Evolutionary conservation across 257 asterid genomes (phyloP).

Genomic region (Solanum ahanhuiri): DNA sequence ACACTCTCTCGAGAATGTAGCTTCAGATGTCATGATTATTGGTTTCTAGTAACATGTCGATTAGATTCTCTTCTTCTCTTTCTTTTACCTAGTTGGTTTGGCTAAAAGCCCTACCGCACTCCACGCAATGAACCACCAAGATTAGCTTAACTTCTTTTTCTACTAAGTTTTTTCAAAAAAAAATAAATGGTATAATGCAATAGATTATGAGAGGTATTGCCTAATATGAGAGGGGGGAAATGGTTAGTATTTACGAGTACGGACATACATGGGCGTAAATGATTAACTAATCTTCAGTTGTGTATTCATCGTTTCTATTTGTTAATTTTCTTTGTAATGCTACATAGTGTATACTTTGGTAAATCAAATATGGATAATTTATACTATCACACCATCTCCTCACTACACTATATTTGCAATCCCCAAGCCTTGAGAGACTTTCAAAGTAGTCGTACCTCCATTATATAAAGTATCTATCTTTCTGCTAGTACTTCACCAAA

Average conservation of each 20-base stretch:
- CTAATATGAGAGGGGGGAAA: not conserved
- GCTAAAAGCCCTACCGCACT: not conserved
- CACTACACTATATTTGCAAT: not conserved
- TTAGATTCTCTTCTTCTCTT: not conserved
- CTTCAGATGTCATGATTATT: not conserved
- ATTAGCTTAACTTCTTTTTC: not conserved
- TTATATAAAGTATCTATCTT: not conserved
- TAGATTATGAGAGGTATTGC: not conserved
- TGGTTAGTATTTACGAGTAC: not conserved
- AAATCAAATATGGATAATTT: not conserved
- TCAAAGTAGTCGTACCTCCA: not conserved
- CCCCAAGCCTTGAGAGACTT: not conserved
- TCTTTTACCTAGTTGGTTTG: not conserved
- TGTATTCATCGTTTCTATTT: not conserved
- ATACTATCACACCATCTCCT: not conserved
- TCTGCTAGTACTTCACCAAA: not conserved
- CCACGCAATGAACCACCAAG: not conserved
- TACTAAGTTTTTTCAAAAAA: not conserved
- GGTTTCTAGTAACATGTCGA: not conserved
- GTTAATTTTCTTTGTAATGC: not conserved
- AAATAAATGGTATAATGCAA: too few species aligned
- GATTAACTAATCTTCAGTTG: not conserved
- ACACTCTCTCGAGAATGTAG: not conserved
- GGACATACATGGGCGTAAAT: not conserved
- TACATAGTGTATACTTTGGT: not conserved